Base-by-base conservation (phyloP, 129 eudicot genomes). In the Gnaphalium uliginosum region DNA sequence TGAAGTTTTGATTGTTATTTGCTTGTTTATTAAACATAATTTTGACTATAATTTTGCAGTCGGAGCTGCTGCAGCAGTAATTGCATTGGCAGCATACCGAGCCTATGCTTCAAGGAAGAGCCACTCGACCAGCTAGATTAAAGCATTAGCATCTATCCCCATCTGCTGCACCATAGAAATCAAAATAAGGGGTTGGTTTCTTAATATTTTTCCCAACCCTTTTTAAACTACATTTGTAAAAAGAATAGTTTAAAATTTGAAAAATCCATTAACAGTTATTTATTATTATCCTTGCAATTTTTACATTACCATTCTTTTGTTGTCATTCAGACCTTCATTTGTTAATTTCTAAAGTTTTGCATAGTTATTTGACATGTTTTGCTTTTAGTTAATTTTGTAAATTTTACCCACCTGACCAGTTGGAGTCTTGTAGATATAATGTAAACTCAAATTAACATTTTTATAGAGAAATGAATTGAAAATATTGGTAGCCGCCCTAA, bases 51-150 rank as follows among this genome's bases (percentile, higher is more conserved):
- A 65, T 53, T 71, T 78, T 87, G 85, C 96, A 89, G 97, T 89
- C 58, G 93, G 91, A 65, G 88, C 93, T 66, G 97, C 96, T 76
- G 86, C 86, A 21, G 82, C 93, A 2, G 88, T 89, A 48, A 79
- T 92, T 73, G 93, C 86, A 54, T 76, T 92, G 82, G 93, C 91
- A 32, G 96, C 93, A 19, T 92, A 89, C 76, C 91, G 88, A 62
- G 80, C 86, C 26, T 92, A 87, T 77, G 87, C 96, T 78, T 72
- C 83, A 69, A 83, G 93, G 81, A 92, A 88, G 88, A 91, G 83
- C 51, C 74, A 76, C 78, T 87, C 96, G 58, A 43, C 88, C 77
- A 78, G 78, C 75, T 90, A 88, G 85, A 74, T 54, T 74, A 78
- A 22, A 81, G 68, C 74, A 32, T 24, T 51, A 70, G 48, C 60